phyloP scores from a whole-genome alignment of 192 early-diverging fungal genomes.

The Radiomyces spectabilis region DNA sequence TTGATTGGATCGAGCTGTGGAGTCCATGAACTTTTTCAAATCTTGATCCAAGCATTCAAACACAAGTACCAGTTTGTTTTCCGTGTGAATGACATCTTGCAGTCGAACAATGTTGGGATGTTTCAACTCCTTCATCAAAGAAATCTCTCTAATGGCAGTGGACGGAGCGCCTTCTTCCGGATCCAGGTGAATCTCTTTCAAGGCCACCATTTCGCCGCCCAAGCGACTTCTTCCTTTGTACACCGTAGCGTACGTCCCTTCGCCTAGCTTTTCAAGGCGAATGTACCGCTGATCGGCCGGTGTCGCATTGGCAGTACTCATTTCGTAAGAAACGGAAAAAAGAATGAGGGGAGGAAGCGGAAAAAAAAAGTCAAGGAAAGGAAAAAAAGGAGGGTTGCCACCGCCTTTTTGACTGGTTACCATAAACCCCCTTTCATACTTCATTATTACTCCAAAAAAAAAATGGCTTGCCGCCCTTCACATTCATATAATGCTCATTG shows the following conservation, averaged over 20 bases:
- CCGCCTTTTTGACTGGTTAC: no score
- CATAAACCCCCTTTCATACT: no score
- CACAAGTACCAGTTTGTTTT: constrained; percentile 77
- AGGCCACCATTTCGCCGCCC: constrained; percentile 81
- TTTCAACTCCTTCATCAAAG: constrained; percentile 92
- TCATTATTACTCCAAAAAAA: no score
- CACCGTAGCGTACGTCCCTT: constrained; percentile 93
- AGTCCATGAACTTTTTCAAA: constrained; percentile 82
- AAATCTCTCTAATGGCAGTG: constrained; percentile 97
- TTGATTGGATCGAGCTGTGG: constrained; percentile 48
- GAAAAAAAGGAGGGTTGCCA: no score
- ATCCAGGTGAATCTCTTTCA: constrained; percentile 93
- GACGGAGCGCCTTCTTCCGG: constrained; percentile 91
- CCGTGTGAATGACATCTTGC: constrained; percentile 78
- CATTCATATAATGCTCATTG: no score
- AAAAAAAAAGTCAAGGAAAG: no score
- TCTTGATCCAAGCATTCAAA: constrained; percentile 88
- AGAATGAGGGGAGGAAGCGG: no score
- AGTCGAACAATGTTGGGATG: constrained; percentile 88
- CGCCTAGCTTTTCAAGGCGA: constrained; percentile 89
- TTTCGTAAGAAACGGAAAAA: no score
- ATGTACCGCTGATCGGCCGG: no score
- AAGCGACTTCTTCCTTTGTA: constrained; percentile 76
- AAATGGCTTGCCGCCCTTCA: no score
- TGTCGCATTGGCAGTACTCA: no score